Evolutionary conservation across 148 eudicot genomes (phyloP).

Genomic region (Rhododendron ferrugineum): DNA sequence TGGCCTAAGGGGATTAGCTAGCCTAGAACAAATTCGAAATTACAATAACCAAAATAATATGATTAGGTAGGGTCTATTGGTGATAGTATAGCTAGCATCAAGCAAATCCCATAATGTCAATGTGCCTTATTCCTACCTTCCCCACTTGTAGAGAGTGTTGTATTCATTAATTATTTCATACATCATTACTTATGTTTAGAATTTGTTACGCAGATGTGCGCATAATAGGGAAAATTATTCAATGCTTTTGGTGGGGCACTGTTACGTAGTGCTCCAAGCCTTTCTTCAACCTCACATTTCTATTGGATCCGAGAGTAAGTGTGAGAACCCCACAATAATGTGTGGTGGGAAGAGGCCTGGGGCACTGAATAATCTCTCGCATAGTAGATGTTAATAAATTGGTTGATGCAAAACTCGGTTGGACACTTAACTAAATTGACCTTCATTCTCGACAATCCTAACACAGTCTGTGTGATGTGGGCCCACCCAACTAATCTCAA

Average conservation of each 20-base stretch:
- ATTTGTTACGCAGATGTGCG: too few species aligned
- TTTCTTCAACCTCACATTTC: too few species aligned
- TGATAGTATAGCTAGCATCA: not conserved
- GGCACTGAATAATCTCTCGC: too few species aligned
- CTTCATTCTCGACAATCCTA: too few species aligned
- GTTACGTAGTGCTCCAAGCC: too few species aligned
- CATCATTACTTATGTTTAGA: not conserved
- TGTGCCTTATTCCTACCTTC: not conserved
- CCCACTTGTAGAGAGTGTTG: constrained; percentile 11
- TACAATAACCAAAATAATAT: not conserved
- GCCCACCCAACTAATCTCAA: too few species aligned
- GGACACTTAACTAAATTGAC: not conserved
- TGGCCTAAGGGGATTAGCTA: not conserved
- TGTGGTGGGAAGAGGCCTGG: too few species aligned
- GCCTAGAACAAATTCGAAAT: not conserved
- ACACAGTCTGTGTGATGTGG: too few species aligned
- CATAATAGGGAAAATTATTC: too few species aligned
- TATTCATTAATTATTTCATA: not conserved
- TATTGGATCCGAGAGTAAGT: too few species aligned
- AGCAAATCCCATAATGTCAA: not conserved
- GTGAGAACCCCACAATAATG: too few species aligned
- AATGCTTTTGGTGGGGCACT: too few species aligned
- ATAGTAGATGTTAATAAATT: not conserved
- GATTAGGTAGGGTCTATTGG: constrained; percentile 15
- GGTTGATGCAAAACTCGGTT: not conserved